phyloP scores from a whole-genome alignment of 1,139 yeast species.

The Diutina scorzettiae region DNA sequence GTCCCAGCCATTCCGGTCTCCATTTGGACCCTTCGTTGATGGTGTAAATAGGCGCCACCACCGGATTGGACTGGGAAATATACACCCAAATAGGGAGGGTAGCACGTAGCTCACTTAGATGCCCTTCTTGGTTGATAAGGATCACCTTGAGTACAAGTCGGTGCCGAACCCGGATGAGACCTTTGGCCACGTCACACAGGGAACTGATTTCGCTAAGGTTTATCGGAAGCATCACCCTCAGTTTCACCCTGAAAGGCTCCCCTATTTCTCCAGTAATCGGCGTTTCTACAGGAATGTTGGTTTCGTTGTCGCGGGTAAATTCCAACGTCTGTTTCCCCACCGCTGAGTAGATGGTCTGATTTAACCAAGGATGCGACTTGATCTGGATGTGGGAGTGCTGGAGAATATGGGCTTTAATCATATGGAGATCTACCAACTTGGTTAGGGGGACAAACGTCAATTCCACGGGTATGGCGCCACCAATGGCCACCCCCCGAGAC shows the following conservation, averaged over 20 bases:
- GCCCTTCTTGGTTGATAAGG: constrained; percentile 44
- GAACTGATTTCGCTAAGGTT: constrained; percentile 43
- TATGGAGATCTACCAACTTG: constrained; percentile 32
- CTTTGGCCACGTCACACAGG: constrained; percentile 39
- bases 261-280: constrained; percentile 14
- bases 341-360: constrained; percentile 6
- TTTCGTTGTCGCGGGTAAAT: not conserved
- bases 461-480: constrained; percentile 40
- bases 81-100: constrained; percentile 52
- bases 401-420: not conserved
- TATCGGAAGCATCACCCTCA: constrained; percentile 38
- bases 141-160: constrained; percentile 45
- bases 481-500: constrained; percentile 49
- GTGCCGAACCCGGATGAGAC: constrained; percentile 46
- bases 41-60: not conserved
- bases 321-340: constrained; percentile 20
- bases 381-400: constrained; percentile 1
- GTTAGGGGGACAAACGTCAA: constrained; percentile 46
- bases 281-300: constrained; percentile 8
- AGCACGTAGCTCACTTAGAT: constrained; percentile 56
- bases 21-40: not conserved
- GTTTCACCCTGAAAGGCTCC: constrained; percentile 42
- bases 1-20: not conserved
- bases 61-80: constrained; percentile 31
- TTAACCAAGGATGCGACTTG: not conserved